Evolutionary conservation across 805 yeast genomes (phyloP).

Genomic region (Ogataea pignaliae): DNA sequence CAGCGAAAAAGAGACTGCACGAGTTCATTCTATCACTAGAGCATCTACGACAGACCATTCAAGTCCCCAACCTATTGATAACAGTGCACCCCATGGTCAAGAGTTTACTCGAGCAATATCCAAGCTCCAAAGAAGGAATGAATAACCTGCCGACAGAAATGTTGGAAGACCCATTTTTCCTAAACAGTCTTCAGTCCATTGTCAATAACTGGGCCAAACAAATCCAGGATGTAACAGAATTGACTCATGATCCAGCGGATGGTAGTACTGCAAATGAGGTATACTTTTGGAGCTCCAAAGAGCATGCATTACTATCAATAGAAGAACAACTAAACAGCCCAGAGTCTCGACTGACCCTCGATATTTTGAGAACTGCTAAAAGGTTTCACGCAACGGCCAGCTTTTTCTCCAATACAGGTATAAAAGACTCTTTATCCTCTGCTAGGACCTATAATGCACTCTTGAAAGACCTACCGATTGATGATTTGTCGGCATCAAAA

Average conservation of each 20-base stretch:
- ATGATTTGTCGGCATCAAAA: slow-evolving; percentile 47
- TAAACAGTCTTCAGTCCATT: slow-evolving; percentile 64
- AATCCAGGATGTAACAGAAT: slow-evolving; percentile 50
- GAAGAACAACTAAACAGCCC: slow-evolving; percentile 53
- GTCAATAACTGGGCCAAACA: slow-evolving; percentile 74
- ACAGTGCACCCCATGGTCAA: slow-evolving; percentile 49
- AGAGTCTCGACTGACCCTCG: slow-evolving; percentile 54
- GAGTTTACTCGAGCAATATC: slow-evolving; percentile 28
- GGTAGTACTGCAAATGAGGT: slow-evolving; percentile 64
- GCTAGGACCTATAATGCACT: slow-evolving; percentile 58
- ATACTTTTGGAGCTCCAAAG: slow-evolving; percentile 74
- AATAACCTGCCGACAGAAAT: slow-evolving; percentile 24
- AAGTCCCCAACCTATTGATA: slow-evolving; percentile 57
- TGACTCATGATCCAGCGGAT: slow-evolving; percentile 48
- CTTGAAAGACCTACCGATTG: slow-evolving; percentile 66
- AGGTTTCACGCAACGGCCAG: slow-evolving; percentile 77
- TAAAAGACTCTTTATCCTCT: slow-evolving; percentile 46
- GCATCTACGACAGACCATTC: slow-evolving; percentile 62
- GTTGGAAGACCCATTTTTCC: slow-evolving; percentile 46
- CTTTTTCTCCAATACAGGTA: slow-evolving; percentile 66
- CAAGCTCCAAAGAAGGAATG: slow-evolving; percentile 5
- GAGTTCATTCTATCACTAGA: slow-evolving; percentile 66
- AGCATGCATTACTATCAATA: slow-evolving; percentile 50
- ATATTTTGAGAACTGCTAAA: slow-evolving; percentile 61
- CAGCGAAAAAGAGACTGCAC: slow-evolving; percentile 57